Evolutionary conservation across 2,329 filamentous ascomycete genomes (phyloP).

Genomic region (Rasamsonia emersonii): DNA sequence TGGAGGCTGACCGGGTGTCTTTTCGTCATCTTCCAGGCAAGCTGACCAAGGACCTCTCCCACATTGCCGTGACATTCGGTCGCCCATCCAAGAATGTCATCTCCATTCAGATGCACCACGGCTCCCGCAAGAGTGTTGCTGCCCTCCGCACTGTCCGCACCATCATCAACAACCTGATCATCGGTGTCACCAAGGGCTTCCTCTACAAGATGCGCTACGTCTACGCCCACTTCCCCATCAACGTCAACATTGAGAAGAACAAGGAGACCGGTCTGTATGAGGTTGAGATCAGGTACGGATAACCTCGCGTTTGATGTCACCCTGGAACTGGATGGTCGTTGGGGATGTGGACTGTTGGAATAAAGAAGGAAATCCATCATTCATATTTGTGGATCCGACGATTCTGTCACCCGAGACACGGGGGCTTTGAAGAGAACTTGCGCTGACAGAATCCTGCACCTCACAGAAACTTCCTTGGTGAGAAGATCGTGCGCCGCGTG

Average conservation of each 20-base stretch:
- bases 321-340: background rate
- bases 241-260: slow-evolving; percentile 99
- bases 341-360: slow-evolving; percentile 18
- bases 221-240: slow-evolving; percentile 99
- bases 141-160: slow-evolving; percentile 96
- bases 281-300: slow-evolving; percentile 89
- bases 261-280: slow-evolving; percentile 75
- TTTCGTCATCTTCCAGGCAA: slow-evolving; percentile 72
- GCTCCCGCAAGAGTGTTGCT: slow-evolving; percentile 93
- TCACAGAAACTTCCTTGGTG: slow-evolving; percentile 95
- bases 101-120: slow-evolving; percentile 98
- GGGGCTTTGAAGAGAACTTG: no score
- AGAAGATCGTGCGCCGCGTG: slow-evolving; percentile 97
- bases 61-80: slow-evolving; percentile 93
- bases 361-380: no score
- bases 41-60: slow-evolving; percentile 92
- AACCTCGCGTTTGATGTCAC: no score
- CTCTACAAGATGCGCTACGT: slow-evolving; percentile 99
- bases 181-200: slow-evolving; percentile 97
- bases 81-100: slow-evolving; percentile 77
- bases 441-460: no score
- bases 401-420: no score
- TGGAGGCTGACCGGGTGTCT: slow-evolving; percentile 16
- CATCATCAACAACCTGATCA: slow-evolving; percentile 97
- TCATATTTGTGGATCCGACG: no score